phyloP scores from a whole-genome alignment of 495 filamentous ascomycete species.

The Neurospora cerealis region DNA sequence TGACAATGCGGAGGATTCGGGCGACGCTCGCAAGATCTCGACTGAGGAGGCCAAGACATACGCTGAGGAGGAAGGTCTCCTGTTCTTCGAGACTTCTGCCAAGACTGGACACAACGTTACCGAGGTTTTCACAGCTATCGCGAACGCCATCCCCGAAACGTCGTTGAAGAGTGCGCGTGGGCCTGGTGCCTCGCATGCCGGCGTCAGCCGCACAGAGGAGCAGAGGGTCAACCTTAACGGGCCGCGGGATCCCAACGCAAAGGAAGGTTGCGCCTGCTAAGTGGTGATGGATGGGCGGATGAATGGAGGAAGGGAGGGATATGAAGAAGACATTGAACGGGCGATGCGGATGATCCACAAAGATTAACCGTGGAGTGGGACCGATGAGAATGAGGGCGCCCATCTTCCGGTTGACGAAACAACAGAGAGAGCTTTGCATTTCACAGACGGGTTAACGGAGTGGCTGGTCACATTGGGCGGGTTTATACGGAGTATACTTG shows the following conservation, averaged over 20 bases:
- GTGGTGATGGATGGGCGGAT: background rate
- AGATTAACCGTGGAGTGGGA: background rate
- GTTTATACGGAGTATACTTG: slow-evolving; percentile 8
- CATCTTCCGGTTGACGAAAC: background rate
- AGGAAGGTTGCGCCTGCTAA: slow-evolving; percentile 91
- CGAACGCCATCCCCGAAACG: slow-evolving; percentile 92
- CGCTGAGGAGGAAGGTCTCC: slow-evolving; percentile 82
- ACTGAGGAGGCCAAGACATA: slow-evolving; percentile 84
- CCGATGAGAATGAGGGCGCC: background rate
- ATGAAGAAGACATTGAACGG: background rate
- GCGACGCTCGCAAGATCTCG: slow-evolving; percentile 75
- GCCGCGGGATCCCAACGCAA: slow-evolving; percentile 51
- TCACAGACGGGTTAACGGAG: background rate
- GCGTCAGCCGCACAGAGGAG: slow-evolving; percentile 43
- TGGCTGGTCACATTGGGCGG: slow-evolving; percentile 7
- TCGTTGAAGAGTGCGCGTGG: slow-evolving; percentile 80
- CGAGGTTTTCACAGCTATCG: slow-evolving; percentile 97
- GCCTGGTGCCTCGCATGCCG: slow-evolving; percentile 48
- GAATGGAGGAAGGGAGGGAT: background rate
- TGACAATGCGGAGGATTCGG: slow-evolving; percentile 45
- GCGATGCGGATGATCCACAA: background rate
- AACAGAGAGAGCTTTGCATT: background rate
- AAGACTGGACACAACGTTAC: slow-evolving; percentile 91
- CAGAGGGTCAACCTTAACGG: slow-evolving; percentile 63
- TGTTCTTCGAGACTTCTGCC: slow-evolving; percentile 97